Percentiles rank a stretch among this genome's conserved stretches.
Conservation (phyloP, 345 rosid species). For the Moricandia arvensis region DNA sequence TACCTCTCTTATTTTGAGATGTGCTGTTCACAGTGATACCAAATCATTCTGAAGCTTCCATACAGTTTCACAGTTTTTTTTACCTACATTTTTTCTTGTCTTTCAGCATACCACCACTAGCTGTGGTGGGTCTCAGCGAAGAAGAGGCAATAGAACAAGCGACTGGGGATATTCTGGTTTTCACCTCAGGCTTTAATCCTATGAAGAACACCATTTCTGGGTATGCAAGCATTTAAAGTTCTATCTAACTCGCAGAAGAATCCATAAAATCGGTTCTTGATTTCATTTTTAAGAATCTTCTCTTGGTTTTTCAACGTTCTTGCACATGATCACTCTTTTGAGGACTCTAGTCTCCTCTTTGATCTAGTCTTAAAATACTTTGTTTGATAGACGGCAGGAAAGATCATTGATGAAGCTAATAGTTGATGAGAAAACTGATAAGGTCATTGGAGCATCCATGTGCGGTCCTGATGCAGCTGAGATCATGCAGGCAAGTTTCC, state of each 20-base stretch:
- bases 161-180: conserved; percentile 73
- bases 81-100: conserved; percentile 1
- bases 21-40: neutral
- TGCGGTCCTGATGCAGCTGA: conserved; percentile 98
- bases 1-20: neutral
- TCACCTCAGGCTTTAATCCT: conserved; percentile 91
- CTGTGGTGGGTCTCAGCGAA: conserved; percentile 96
- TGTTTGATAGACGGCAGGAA: conserved; percentile 77
- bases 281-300: too few relatives aligned
- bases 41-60: neutral
- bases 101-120: conserved; percentile 95
- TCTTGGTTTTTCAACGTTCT: neutral
- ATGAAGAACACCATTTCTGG: conserved; percentile 97
- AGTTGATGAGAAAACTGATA: conserved; percentile 87
- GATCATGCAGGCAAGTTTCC: conserved; percentile 74
- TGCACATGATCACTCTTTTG: too few relatives aligned
- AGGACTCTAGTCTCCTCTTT: too few relatives aligned
- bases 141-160: conserved; percentile 85
- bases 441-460: conserved; percentile 97
- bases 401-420: conserved; percentile 86
- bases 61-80: neutral
- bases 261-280: too few relatives aligned
- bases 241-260: neutral
- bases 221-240: conserved; percentile 45
- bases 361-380: conserved; percentile 18